Conservation (phyloP, 768 basidiomycete species). For the Lactarius trivialis region DNA sequence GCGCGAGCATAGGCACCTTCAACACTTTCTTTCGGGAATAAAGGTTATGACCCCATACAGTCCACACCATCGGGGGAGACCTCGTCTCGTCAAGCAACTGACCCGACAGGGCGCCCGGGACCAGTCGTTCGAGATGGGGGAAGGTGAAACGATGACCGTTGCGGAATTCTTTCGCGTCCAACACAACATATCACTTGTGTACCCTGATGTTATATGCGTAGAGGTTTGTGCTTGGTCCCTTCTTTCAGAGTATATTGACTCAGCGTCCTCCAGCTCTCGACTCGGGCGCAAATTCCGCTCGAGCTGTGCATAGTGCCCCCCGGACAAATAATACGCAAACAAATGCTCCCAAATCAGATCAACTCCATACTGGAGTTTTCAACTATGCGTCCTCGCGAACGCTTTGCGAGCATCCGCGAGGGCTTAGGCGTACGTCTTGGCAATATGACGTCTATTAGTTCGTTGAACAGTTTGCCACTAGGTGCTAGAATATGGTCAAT, state of each 20-base stretch:
- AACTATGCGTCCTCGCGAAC: conserved; percentile 51
- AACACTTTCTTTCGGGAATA: conserved; percentile 50
- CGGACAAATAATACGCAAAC: conserved; percentile 67
- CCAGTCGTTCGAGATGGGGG: conserved; percentile 48
- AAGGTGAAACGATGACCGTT: conserved; percentile 50
- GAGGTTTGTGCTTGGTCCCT: conserved; percentile 42
- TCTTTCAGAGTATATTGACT: neutral
- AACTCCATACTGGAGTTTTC: conserved; percentile 58
- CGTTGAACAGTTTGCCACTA: conserved; percentile 27
- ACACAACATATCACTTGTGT: conserved; percentile 47
- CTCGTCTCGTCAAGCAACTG: conserved; percentile 58
- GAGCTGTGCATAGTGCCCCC: conserved; percentile 56
- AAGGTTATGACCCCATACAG: conserved; percentile 39
- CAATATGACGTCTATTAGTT: neutral
- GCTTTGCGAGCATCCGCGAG: conserved; percentile 45
- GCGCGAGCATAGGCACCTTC: conserved; percentile 44
- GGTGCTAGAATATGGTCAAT: conserved; percentile 39
- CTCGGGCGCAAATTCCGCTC: conserved; percentile 55
- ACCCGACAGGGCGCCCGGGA: conserved; percentile 46
- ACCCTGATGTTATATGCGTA: conserved; percentile 60
- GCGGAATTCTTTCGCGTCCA: conserved; percentile 52
- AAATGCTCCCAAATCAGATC: conserved; percentile 58
- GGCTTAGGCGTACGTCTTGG: conserved; percentile 41
- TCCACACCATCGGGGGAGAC: conserved; percentile 13
- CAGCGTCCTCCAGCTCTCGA: conserved; percentile 41